A percentile compares a stretch with the other conserved stretches of the same genome.
Conservation (phyloP, 306 rosid species). For the Sicyos baderoa region DNA sequence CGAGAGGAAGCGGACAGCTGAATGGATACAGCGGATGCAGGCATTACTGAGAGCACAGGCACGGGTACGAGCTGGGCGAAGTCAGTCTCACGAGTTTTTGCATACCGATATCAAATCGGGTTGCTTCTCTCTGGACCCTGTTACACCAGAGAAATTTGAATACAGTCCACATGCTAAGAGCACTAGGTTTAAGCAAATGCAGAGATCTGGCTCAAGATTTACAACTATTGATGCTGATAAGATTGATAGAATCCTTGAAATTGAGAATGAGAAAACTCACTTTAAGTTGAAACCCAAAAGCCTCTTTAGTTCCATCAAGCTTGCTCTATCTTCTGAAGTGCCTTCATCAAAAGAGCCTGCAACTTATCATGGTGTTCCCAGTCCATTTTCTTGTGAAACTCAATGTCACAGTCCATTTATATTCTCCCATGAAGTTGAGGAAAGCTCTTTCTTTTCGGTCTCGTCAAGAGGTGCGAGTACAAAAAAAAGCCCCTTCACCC, state of each 20-base stretch:
- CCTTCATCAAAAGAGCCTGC: conserved; percentile 46
- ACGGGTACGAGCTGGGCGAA: conserved; percentile 35
- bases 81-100: conserved; percentile 29
- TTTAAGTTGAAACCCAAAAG: conserved; percentile 31
- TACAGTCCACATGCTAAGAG: conserved; percentile 48
- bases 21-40: conserved; percentile 57
- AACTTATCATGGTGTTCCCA: conserved; percentile 42
- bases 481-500: conserved; percentile 64
- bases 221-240: conserved; percentile 24
- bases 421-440: conserved; percentile 37
- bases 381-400: conserved; percentile 33
- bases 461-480: conserved; percentile 39
- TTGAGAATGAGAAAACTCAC: conserved; percentile 44
- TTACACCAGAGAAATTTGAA: conserved; percentile 80
- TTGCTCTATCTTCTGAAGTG: conserved; percentile 31
- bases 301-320: conserved; percentile 36
- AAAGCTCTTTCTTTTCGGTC: conserved; percentile 49
- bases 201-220: conserved; percentile 57
- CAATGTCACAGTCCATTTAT: conserved; percentile 40
- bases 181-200: conserved; percentile 32
- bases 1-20: conserved; percentile 56
- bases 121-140: conserved; percentile 48
- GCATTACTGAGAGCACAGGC: conserved; percentile 44
- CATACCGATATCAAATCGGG: conserved; percentile 40
- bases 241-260: conserved; percentile 37